phyloP scores from a whole-genome alignment of 2,329 filamentous ascomycete genomes.

The Hansfordia pulvinata region DNA sequence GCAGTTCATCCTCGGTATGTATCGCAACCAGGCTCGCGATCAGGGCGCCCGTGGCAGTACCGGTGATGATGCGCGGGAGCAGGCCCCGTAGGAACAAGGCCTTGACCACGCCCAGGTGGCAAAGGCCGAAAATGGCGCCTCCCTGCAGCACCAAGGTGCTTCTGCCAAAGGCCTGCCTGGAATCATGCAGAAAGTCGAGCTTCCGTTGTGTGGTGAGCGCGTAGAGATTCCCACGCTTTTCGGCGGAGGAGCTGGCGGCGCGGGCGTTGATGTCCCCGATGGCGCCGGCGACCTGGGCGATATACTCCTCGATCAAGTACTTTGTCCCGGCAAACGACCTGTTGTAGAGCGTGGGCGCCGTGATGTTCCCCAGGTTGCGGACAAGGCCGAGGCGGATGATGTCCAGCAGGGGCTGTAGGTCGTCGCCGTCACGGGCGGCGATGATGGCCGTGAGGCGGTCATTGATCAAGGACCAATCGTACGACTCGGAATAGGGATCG shows the following conservation, averaged over 20 bases:
- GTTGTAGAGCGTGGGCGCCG: constrained; percentile 68
- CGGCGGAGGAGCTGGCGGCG: constrained; percentile 6
- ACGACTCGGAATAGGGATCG: constrained; percentile 66
- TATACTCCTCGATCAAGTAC: constrained; percentile 80
- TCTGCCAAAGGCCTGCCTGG: constrained; percentile 75
- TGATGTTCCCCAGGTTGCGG: constrained; percentile 85
- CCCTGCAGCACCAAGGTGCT: constrained; percentile 80
- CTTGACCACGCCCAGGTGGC: constrained; percentile 82
- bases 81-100: constrained; percentile 69
- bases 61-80: constrained; percentile 80
- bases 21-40: constrained; percentile 82
- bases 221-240: constrained; percentile 10
- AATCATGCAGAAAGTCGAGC: constrained; percentile 75
- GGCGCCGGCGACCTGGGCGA: constrained; percentile 69
- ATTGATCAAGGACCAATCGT: constrained; percentile 76
- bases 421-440: constrained; percentile 53
- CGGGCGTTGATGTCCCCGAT: constrained; percentile 57
- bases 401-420: constrained; percentile 64
- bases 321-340: constrained; percentile 82
- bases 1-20: constrained; percentile 74
- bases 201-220: constrained; percentile 60
- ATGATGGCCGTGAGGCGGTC: constrained; percentile 61
- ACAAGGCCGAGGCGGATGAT: constrained; percentile 67
- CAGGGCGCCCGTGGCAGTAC: constrained; percentile 78
- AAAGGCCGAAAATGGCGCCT: constrained; percentile 82